A percentile compares a stretch with the other conserved stretches of the same genome.
Evolutionary conservation across 305 asterid species (phyloP).

Genomic region (Fraxinus latifolia): DNA sequence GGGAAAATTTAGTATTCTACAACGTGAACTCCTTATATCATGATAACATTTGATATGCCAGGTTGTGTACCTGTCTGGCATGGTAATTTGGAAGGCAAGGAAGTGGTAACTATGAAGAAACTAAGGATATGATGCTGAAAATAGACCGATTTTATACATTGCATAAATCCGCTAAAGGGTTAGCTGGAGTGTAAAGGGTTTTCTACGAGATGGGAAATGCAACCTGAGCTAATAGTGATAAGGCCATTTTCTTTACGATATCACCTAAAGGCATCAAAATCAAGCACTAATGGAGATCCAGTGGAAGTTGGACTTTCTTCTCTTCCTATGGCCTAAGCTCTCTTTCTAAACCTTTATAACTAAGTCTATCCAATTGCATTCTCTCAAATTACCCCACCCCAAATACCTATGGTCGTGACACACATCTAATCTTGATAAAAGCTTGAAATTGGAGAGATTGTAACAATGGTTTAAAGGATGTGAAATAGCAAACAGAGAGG

Average conservation of each 20-base stretch:
- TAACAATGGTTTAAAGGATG: background rate
- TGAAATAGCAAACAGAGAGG: background rate
- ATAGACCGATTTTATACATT: too few species aligned
- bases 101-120: too few species aligned
- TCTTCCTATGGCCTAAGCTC: background rate
- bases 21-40: background rate
- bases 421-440: background rate
- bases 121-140: too few species aligned
- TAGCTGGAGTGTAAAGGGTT: background rate
- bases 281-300: background rate
- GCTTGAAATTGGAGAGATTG: background rate
- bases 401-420: background rate
- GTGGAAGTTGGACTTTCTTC: background rate
- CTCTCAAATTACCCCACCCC: conserved; percentile 10
- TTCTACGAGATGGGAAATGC: background rate
- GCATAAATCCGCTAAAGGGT: background rate
- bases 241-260: background rate
- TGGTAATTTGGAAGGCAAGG: too few species aligned
- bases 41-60: background rate
- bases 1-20: background rate
- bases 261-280: background rate
- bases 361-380: background rate
- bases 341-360: background rate
- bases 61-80: too few species aligned
- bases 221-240: background rate